These are phyloP conservation scores for Vigna trinervia DNA, from an alignment of 306 rosid genomes.

Conservation along the genomic window DNA sequence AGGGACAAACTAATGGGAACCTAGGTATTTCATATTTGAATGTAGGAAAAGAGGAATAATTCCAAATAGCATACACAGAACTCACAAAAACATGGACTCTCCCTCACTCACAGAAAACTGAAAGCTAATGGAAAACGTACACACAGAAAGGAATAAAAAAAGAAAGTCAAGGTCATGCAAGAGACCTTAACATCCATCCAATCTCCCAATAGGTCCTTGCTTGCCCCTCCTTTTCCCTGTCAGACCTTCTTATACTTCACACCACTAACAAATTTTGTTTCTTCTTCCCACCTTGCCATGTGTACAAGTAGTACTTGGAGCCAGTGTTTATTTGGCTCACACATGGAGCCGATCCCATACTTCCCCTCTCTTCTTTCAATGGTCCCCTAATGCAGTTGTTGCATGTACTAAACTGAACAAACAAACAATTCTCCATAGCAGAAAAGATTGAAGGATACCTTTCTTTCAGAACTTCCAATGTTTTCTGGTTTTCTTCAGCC, in stretches of 20 bases:
- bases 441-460: conserved; percentile 55
- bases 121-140: conserved; percentile 24
- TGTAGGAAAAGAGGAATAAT: conserved; percentile 16
- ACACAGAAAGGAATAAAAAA: background rate
- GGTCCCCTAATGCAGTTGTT: background rate
- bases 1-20: conserved; percentile 16
- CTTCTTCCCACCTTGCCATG: conserved; percentile 21
- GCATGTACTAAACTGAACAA: conserved; percentile 14
- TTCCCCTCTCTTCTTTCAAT: conserved; percentile 4
- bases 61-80: conserved; percentile 15
- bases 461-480: conserved; percentile 86
- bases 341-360: background rate
- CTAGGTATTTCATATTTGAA: conserved; percentile 9
- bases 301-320: conserved; percentile 20
- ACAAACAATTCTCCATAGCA: conserved; percentile 40
- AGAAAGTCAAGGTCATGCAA: conserved; percentile 3
- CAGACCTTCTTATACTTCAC: conserved; percentile 25
- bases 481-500: conserved; percentile 98
- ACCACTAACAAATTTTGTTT: background rate
- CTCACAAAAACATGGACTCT: conserved; percentile 10
- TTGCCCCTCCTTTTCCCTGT: conserved; percentile 22
- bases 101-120: conserved; percentile 24
- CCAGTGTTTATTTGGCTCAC: conserved; percentile 7
- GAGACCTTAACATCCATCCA: conserved; percentile 12
- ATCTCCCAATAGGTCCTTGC: conserved; percentile 24